Conservation (phyloP, 2,329 filamentous ascomycete genomes). For the Neopestalotiopsis clavispora region DNA sequence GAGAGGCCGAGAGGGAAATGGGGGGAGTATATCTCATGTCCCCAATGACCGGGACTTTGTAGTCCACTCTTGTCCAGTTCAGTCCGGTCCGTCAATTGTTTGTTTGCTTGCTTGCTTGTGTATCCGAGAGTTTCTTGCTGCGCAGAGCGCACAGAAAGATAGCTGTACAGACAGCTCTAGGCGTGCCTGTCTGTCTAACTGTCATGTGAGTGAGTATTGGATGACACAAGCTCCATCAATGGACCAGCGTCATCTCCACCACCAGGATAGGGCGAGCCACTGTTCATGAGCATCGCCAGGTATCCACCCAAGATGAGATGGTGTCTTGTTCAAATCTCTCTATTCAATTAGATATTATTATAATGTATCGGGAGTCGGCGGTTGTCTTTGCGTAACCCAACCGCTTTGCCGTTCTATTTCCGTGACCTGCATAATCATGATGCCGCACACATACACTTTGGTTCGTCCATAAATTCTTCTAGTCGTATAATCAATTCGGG, state of each 20-base stretch:
- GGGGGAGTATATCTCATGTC: too few species aligned
- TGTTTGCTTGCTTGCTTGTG: too few species aligned
- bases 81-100: too few species aligned
- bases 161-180: too few species aligned
- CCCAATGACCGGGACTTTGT: too few species aligned
- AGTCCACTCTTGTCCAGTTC: too few species aligned
- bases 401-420: neutral
- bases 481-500: neutral
- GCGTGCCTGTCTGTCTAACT: neutral
- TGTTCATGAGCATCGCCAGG: neutral
- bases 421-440: neutral
- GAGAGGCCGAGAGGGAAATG: neutral
- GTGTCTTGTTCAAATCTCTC: neutral
- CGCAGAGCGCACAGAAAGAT: too few species aligned
- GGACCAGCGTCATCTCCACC: neutral
- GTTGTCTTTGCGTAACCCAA: neutral
- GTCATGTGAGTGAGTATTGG: neutral
- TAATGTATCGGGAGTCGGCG: neutral
- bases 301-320: neutral
- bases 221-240: neutral
- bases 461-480: neutral
- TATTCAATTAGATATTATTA: constrained; percentile 4
- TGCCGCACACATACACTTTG: neutral
- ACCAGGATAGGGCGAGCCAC: neutral
- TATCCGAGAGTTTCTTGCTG: too few species aligned